phyloP scores from a whole-genome alignment of 441 rosid species.

The Cnidoscolus chayamansa region DNA sequence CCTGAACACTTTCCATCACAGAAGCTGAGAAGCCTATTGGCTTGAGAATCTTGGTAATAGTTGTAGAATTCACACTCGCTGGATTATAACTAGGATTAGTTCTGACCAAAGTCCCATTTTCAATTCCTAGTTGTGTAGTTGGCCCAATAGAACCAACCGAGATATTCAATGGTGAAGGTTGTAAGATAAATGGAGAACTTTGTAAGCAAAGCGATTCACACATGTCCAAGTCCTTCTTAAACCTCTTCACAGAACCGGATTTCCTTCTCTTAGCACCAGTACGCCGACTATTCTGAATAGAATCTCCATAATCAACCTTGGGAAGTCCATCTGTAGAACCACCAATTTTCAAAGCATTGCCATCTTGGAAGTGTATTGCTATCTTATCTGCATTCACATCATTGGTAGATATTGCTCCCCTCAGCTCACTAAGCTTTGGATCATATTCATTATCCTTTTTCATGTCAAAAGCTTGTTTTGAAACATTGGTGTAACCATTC shows the following conservation, averaged over 20 bases:
- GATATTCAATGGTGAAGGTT: slow-evolving; percentile 36
- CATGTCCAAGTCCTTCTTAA: slow-evolving; percentile 54
- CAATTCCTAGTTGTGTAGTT: slow-evolving; percentile 41
- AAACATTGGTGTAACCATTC: slow-evolving; percentile 40
- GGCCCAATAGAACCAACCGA: slow-evolving; percentile 23
- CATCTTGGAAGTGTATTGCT: slow-evolving; percentile 44
- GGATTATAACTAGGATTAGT: slow-evolving; percentile 37
- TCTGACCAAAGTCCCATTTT: slow-evolving; percentile 35
- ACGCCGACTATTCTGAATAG: slow-evolving; percentile 48
- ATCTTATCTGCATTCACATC: slow-evolving; percentile 45
- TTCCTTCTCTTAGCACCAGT: slow-evolving; percentile 86
- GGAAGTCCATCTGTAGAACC: slow-evolving; percentile 43
- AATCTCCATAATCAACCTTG: slow-evolving; percentile 44
- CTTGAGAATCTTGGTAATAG: slow-evolving; percentile 63
- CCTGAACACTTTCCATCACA: slow-evolving; percentile 52
- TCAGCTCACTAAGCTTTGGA: slow-evolving; percentile 85
- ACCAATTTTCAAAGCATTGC: slow-evolving; percentile 42
- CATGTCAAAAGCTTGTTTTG: slow-evolving; percentile 30
- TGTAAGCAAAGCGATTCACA: slow-evolving; percentile 32
- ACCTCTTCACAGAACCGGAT: slow-evolving; percentile 89
- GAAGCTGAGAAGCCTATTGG: slow-evolving; percentile 69
- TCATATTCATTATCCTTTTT: slow-evolving; percentile 70
- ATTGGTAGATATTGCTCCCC: slow-evolving; percentile 44
- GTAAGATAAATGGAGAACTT: slow-evolving; percentile 26
- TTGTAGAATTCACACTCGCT: slow-evolving; percentile 37